Base-by-base conservation (phyloP, 2,329 filamentous ascomycete genomes). In the Rachicladosporium sp. region DNA sequence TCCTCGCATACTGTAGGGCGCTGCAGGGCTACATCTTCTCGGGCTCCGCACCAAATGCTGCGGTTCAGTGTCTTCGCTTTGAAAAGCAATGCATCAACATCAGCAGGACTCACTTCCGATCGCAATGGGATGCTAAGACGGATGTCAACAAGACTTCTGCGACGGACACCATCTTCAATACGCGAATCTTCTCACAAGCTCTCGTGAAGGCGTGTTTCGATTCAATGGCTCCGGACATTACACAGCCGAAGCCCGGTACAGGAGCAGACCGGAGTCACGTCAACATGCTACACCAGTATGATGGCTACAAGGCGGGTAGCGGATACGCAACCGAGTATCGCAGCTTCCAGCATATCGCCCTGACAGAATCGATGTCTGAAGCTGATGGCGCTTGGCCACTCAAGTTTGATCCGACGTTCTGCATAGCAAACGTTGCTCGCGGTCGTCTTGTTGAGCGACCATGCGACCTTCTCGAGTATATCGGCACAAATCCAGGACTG, bases 1-100 rank as follows among this genome's bases (percentile, higher is more conserved):
- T 49, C 19, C 38, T 51, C 3, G 46, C 50, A 9, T 54, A 54
- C 36, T 43, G 35, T 3, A 41, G 53, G 13, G 51, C 50, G 2
- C 23, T 27, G 23, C 30, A 34, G 13, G 40, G 31, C 13, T 8
- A 19, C 2, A 31, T 38, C 1, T 6, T 35, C 4, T 33, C 13
- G 31, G 31, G 31, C 13, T 11, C 31, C 31, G 15, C 36, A 42
- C 10, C 21, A 29, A 4, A 31, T n/a, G 6, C 23, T 6, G 23
- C 7, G 23, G 23, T 27, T 27, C 23, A 27, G 23, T 27, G 7
- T 27, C 23, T 27, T 27, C 23, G 23, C 23, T 27, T 27, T 8
- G 23, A 27, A 27, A 6, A 27, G 23, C 23, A 27, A 27, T 27
- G 23, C 23, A 27, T 27, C 23, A 27, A 27, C 7, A 27, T 27